Evolutionary conservation across 495 filamentous ascomycete species (phyloP).

Genomic region (Chaetomium tenue): DNA sequence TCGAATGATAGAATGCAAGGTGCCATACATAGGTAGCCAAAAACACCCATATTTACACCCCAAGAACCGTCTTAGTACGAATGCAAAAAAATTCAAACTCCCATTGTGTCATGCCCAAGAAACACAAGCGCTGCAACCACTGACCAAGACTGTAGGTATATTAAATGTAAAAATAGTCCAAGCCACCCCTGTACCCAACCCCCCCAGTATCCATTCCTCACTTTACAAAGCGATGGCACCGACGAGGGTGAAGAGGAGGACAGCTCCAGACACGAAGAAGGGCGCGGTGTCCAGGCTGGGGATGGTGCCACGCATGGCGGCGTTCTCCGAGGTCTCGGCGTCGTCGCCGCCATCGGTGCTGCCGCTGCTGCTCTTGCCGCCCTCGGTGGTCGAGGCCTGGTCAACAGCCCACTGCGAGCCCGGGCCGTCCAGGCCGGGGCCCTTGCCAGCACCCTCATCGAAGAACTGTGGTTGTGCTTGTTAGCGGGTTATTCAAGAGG

Average conservation of each 20-base stretch:
- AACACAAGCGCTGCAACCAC: neutral
- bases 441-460: slow-evolving; percentile 69
- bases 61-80: neutral
- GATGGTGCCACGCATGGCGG: slow-evolving; percentile 44
- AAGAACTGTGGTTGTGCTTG: slow-evolving; percentile 56
- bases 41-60: too few relatives aligned
- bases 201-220: neutral
- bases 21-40: too few relatives aligned
- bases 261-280: slow-evolving; percentile 54
- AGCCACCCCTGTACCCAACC: neutral
- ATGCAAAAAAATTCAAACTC: neutral
- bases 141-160: neutral
- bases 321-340: slow-evolving; percentile 32
- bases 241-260: slow-evolving; percentile 59
- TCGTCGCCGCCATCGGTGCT: slow-evolving; percentile 50
- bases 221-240: slow-evolving; percentile 63
- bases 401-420: slow-evolving; percentile 69
- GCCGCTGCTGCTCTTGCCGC: slow-evolving; percentile 47
- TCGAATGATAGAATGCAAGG: too few relatives aligned
- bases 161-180: slow-evolving; percentile 11
- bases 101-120: neutral
- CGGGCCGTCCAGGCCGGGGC: slow-evolving; percentile 65
- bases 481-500: slow-evolving; percentile 17
- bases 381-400: slow-evolving; percentile 40
- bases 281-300: slow-evolving; percentile 53